Evolutionary conservation across 371 early-diverging fungal species (phyloP), one percentile per base, ranked within the genome.

Genomic region (Mortierella polycephala): DNA sequence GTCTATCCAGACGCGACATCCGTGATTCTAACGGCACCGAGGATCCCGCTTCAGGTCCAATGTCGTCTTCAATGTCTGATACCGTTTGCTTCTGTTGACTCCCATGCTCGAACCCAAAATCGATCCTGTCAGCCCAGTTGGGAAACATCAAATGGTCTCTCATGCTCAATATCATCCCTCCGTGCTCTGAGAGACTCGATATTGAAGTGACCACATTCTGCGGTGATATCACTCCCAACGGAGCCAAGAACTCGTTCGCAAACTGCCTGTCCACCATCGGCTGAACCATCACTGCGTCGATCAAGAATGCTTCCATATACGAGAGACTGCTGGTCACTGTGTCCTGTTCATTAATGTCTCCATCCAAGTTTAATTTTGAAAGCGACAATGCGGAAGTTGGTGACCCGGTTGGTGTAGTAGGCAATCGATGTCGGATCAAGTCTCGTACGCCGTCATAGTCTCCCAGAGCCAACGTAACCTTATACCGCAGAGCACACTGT

Each of bases 111-210:
- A 79, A 79, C 51, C 79, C 79, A 62, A 79, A 79, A 21, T 79
- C 79, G 46, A 79, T 79, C 62, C 69, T 69, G 46, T 79, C 79
- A 0, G 79, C 79, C 1, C 71, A 67, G 42, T 66, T 56, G 18
- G 69, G 60, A 71, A 64, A 62, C 39, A 81, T 60, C 30, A 62
- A 41, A 39, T 70, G 64, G 58, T 89, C 88, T 37, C 90, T 71
- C 67, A 90, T 85, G 52, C 86, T 80, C 57, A 94, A 64, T 42
- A 94, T 85, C 83, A 90, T 86, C 11, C 94, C 93, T 61, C 92
- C 94, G 58, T 93, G 90, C 64, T 93, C 93, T 0, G 91, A 85
- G 14, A 93, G 75, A 50, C 91, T 90, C 23, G 87, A 86, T 55
- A 93, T 83, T 0, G 94, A 89, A 7, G 90, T 89, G 6, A 94